Conservation (phyloP, 441 rosid species). For the Euphorbia celastroides region DNA sequence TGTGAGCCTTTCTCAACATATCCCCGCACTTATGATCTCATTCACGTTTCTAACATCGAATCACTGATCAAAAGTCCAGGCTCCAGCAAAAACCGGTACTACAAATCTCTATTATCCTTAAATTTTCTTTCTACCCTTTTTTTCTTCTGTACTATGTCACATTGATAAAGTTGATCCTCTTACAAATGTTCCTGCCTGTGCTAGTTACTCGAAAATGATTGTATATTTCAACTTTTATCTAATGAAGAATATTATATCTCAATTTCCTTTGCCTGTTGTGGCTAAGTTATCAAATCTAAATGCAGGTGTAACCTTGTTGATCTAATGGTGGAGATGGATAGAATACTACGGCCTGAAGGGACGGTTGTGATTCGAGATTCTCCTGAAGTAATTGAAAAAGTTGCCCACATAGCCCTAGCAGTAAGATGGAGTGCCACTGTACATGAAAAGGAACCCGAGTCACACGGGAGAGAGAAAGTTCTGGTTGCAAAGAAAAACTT, state of each 20-base stretch:
- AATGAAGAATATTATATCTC: constrained; percentile 1
- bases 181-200: neutral
- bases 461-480: constrained; percentile 70
- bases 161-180: neutral
- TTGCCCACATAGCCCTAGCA: constrained; percentile 53
- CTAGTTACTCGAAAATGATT: neutral
- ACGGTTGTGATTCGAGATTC: constrained; percentile 72
- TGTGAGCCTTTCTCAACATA: constrained; percentile 99
- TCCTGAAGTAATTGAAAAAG: constrained; percentile 79
- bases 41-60: constrained; percentile 77
- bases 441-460: constrained; percentile 80
- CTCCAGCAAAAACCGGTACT: constrained; percentile 64
- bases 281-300: no score
- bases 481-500: constrained; percentile 70
- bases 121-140: neutral
- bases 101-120: neutral
- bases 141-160: neutral
- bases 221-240: neutral
- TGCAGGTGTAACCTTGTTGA: constrained; percentile 88
- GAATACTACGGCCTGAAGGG: constrained; percentile 89
- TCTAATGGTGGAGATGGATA: constrained; percentile 88
- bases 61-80: constrained; percentile 51
- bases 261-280: no score
- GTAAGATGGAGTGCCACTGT: constrained; percentile 63
- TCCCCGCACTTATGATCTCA: constrained; percentile 92